Base-by-base conservation (phyloP, 2,329 filamentous ascomycete genomes). In the Corniculantispora saksenae region DNA sequence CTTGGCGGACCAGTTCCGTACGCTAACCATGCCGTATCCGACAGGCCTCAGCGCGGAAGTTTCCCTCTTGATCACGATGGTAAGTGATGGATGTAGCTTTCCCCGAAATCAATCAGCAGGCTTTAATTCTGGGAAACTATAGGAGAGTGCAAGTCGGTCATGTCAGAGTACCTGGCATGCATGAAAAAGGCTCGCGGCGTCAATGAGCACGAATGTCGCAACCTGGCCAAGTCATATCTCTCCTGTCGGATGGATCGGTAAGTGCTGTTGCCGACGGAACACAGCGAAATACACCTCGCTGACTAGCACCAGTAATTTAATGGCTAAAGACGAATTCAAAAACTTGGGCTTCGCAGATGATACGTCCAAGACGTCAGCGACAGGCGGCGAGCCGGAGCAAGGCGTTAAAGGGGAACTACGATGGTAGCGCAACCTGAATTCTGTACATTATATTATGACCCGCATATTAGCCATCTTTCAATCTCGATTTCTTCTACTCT, bases 31-130 rank as follows among this genome's bases (percentile, higher is more conserved):
- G 17, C 38, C 12, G 27, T 29, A 35, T 45, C 13, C 43, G 3
- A 38, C 70, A 95, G 92, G 65, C 94, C 94, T 6, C 91, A 97
- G 77, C 89, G 94, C 72, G 94, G 94, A 64, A 96, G 92, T 72
- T 98, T 98, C 74, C 94, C 94, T n/a, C 87, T 98, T 64, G 94
- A 98, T 78, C 94, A 97, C 73, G 93, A 97, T 77, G 93, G 81
- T 81, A 72, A 69, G 78, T 58, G 13, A 15, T 38, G 23, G 15
- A 15, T 17, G 2, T 15, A 29, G 9, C 5, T 58, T 15, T 17
- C 17, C 13, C 17, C 3, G 17, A 10, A 48, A 8, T 9, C 25
- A 19, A 23, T 27, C 35, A n/a, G n/a, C 35, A 38, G 35, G 13
- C 57, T 62, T 4, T 45, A 25, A 1, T 21, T 25, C 9, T 19